phyloP scores from a whole-genome alignment of 306 rosid genomes.

The Fagus crenata region DNA sequence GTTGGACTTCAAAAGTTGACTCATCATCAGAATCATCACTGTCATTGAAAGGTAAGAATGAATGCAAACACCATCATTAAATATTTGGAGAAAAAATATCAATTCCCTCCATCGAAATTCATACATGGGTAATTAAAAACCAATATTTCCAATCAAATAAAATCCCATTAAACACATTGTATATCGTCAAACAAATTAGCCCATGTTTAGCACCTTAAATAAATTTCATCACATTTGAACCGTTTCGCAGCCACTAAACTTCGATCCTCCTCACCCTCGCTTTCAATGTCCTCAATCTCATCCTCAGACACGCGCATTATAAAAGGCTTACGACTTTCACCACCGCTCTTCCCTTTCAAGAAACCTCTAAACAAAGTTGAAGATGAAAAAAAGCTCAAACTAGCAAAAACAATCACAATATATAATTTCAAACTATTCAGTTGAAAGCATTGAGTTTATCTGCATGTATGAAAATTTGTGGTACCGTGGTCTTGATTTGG shows the following conservation, averaged over 20 bases:
- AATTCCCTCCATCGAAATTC: neutral
- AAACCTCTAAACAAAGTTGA: conserved; percentile 22
- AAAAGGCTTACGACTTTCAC: conserved; percentile 47
- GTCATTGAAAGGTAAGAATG: conserved; percentile 42
- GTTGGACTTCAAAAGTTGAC: conserved; percentile 42
- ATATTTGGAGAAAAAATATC: neutral
- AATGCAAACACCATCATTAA: conserved; percentile 25
- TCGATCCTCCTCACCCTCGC: conserved; percentile 44
- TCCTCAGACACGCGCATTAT: conserved; percentile 55
- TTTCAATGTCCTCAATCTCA: conserved; percentile 49
- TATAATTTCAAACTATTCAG: conserved; percentile 18
- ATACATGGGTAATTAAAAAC: neutral
- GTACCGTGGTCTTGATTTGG: conserved; percentile 49
- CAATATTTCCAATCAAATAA: neutral
- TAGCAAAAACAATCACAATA: conserved; percentile 5
- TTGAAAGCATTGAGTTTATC: neutral
- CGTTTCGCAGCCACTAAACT: conserved; percentile 36
- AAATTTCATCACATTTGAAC: conserved; percentile 52
- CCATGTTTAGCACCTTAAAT: conserved; percentile 52
- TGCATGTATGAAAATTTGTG: neutral
- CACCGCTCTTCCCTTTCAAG: conserved; percentile 30
- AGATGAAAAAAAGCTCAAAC: conserved; percentile 8
- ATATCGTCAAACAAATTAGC: conserved; percentile 1
- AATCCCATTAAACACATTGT: neutral
- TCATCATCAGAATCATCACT: conserved; percentile 58